These are phyloP conservation scores for Phalaenopsis equestris DNA, from an alignment of 106 monocot species.

Conservation along the genomic window DNA sequence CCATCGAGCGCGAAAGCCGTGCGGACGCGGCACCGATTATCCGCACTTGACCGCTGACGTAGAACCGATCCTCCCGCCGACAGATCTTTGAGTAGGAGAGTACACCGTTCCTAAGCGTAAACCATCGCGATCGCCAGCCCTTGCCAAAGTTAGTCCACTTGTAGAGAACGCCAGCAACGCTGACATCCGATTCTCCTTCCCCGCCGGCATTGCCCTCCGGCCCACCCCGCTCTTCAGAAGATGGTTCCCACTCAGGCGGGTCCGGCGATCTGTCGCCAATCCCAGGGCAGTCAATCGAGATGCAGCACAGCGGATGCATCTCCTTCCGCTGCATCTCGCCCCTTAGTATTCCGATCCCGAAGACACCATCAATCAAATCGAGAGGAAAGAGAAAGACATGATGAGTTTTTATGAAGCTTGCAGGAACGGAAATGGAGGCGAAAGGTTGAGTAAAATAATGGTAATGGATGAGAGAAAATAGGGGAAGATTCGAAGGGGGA, in stretches of 20 bases:
- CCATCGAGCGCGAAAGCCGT: neutral
- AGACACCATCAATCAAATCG: conserved; percentile 4
- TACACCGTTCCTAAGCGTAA: conserved; percentile 10
- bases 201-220: conserved; percentile 6
- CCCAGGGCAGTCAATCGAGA: conserved; percentile 24
- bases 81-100: conserved; percentile 44
- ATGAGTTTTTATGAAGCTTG: neutral
- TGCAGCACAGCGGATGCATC: conserved; percentile 43
- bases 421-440: neutral
- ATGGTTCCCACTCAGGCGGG: neutral
- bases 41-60: conserved; percentile 34
- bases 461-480: neutral
- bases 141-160: conserved; percentile 50
- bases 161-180: conserved; percentile 38
- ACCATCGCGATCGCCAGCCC: conserved; percentile 18
- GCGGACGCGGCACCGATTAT: conserved; percentile 39
- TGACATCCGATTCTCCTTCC: conserved; percentile 14
- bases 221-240: neutral
- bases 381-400: neutral
- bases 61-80: conserved; percentile 47
- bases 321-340: conserved; percentile 23
- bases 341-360: conserved; percentile 1
- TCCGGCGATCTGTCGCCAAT: conserved; percentile 1
- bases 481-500: conserved; percentile 17
- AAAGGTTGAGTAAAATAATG: neutral